Conservation (phyloP, 441 rosid genomes). For the Pelargonium hybrid region DNA sequence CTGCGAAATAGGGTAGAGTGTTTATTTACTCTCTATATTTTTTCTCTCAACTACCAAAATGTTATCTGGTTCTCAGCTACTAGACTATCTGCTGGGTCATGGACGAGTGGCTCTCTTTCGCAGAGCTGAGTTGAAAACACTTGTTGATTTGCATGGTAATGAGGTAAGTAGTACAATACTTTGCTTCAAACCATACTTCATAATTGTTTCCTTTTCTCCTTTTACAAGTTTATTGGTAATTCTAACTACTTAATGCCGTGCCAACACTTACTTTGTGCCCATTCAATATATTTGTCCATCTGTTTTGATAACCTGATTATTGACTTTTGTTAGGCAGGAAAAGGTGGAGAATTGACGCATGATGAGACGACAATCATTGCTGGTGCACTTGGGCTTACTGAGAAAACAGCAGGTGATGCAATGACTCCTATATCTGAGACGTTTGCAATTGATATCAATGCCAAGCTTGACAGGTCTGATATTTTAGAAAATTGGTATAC, state of each 20-base stretch:
- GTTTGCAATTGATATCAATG: conserved; percentile 65
- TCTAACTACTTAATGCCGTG: neutral
- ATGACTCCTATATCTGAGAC: conserved; percentile 75
- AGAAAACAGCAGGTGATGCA: conserved; percentile 70
- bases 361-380: conserved; percentile 86
- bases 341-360: conserved; percentile 82
- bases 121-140: conserved; percentile 25
- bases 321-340: conserved; percentile 53
- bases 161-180: conserved; percentile 13
- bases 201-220: neutral
- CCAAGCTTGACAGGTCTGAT: conserved; percentile 54
- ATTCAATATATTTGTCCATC: neutral
- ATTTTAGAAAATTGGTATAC: neutral
- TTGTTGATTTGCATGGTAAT: conserved; percentile 20
- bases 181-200: neutral
- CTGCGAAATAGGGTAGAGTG: neutral
- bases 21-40: neutral
- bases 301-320: neutral
- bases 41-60: neutral
- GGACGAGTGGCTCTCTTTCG: conserved; percentile 27
- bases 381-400: conserved; percentile 84
- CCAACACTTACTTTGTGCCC: neutral
- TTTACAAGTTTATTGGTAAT: neutral
- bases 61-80: conserved; percentile 12
- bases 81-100: conserved; percentile 24